Evolutionary conservation across 208 protist species (phyloP).

Genomic region (Leishmania arabica): DNA sequence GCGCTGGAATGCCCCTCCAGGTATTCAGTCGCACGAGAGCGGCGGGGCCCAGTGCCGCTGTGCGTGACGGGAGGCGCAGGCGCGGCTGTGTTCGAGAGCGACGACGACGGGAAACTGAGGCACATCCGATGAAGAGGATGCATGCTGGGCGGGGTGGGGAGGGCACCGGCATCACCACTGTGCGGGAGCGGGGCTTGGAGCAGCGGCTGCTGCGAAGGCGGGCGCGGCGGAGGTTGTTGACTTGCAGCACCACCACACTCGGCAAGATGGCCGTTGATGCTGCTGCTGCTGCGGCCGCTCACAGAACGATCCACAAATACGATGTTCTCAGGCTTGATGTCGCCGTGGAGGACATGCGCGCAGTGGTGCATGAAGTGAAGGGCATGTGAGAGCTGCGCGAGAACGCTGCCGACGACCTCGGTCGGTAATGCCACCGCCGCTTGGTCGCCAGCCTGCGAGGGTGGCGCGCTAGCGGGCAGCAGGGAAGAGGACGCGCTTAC

Average conservation of each 20-base stretch:
- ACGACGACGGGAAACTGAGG: neutral
- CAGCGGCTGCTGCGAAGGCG: neutral
- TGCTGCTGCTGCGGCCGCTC: neutral
- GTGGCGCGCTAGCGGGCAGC: neutral
- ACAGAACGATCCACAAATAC: conserved; percentile 39
- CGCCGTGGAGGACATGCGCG: conserved; percentile 91
- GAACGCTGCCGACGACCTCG: conserved; percentile 44
- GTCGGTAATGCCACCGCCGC: conserved; percentile 13
- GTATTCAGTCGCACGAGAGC: neutral
- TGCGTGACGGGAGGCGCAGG: neutral
- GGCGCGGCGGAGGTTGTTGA: neutral
- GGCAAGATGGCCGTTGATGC: neutral
- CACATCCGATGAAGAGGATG: neutral
- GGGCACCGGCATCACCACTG: neutral
- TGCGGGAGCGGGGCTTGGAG: neutral
- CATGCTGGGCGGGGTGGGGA: neutral
- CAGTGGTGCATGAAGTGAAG: conserved; percentile 68
- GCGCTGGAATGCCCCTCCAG: neutral
- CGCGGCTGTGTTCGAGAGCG: neutral
- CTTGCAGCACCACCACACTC: conserved; percentile 21
- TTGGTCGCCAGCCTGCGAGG: neutral
- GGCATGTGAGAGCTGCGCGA: conserved; percentile 77
- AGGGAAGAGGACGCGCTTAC: neutral
- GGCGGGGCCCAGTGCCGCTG: neutral
- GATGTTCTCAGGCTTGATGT: conserved; percentile 95